A percentile compares a stretch with the other conserved stretches of the same genome.
These are phyloP conservation scores for Botryosphaeria dothidea DNA, from an alignment of 2,329 filamentous ascomycete genomes.

Conservation along the genomic window DNA sequence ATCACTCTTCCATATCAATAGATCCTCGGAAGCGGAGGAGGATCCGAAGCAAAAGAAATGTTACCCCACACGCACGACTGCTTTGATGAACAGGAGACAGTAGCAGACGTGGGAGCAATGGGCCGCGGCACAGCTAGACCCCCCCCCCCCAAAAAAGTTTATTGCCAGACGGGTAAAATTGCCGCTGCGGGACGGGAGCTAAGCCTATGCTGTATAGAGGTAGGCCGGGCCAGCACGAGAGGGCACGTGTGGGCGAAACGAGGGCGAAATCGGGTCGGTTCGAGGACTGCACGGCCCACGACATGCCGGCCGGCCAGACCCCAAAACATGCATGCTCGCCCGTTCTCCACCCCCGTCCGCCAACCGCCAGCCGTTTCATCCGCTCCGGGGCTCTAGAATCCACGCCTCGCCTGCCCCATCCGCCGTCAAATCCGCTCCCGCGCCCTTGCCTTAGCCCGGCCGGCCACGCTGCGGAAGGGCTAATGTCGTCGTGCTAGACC, in stretches of 20 bases:
- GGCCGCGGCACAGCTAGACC: not conserved
- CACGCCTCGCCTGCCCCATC: not conserved
- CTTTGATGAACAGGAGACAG: not conserved
- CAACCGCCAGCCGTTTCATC: slow-evolving; percentile 1
- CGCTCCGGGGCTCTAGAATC: not conserved
- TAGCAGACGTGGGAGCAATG: no score
- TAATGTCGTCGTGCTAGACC: not conserved
- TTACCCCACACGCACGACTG: no score
- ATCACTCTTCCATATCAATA: not conserved
- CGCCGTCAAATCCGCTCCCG: not conserved
- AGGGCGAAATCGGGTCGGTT: not conserved
- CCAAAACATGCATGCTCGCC: not conserved
- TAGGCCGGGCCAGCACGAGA: not conserved
- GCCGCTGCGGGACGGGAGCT: not conserved
- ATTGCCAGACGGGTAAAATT: not conserved
- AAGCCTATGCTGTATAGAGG: not conserved
- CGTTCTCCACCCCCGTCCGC: not conserved
- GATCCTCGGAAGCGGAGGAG: not conserved
- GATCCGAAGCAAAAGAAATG: not conserved
- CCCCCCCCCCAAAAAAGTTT: not conserved
- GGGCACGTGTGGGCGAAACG: not conserved
- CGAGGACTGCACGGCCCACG: not conserved
- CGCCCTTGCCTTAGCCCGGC: not conserved
- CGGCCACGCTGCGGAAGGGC: not conserved
- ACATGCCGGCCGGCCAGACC: not conserved